Percentiles rank a stretch among this genome's conserved stretches.
Conservation (phyloP, 441 rosid species). For the Manihot esculenta region DNA sequence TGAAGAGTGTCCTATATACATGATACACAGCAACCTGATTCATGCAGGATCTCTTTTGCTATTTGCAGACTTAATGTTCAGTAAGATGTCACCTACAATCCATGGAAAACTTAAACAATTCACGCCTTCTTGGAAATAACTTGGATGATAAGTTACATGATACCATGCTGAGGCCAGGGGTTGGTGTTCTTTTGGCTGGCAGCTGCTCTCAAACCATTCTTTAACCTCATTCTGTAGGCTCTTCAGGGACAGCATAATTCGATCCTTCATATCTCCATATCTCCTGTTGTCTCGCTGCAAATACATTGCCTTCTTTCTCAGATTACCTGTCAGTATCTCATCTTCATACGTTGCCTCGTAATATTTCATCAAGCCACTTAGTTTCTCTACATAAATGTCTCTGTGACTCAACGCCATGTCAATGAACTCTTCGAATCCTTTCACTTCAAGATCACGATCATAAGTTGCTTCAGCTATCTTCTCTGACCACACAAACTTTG, state of each 20-base stretch:
- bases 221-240: constrained; percentile 58
- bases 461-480: constrained; percentile 40
- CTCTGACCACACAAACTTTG: constrained; percentile 41
- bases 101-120: constrained; percentile 79
- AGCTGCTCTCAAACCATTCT: constrained; percentile 68
- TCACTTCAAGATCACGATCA: constrained; percentile 64
- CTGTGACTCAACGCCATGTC: constrained; percentile 49
- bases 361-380: constrained; percentile 61
- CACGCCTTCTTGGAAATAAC: constrained; percentile 30
- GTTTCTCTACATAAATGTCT: constrained; percentile 61
- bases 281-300: constrained; percentile 75
- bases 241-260: constrained; percentile 55
- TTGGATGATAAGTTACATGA: constrained; percentile 67
- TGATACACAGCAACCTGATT: neutral
- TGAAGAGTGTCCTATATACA: neutral
- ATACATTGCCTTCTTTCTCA: constrained; percentile 53
- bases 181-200: constrained; percentile 35
- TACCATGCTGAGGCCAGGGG: constrained; percentile 87
- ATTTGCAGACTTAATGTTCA: constrained; percentile 54
- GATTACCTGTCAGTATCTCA: constrained; percentile 83
- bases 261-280: constrained; percentile 75
- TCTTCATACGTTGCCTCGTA: constrained; percentile 67
- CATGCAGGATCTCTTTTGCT: constrained; percentile 21
- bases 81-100: constrained; percentile 63
- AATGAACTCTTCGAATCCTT: constrained; percentile 55